Percentiles rank a stretch among this genome's conserved stretches.
Conservation (phyloP, 768 basidiomycete genomes). For the Agaricus blazei region DNA sequence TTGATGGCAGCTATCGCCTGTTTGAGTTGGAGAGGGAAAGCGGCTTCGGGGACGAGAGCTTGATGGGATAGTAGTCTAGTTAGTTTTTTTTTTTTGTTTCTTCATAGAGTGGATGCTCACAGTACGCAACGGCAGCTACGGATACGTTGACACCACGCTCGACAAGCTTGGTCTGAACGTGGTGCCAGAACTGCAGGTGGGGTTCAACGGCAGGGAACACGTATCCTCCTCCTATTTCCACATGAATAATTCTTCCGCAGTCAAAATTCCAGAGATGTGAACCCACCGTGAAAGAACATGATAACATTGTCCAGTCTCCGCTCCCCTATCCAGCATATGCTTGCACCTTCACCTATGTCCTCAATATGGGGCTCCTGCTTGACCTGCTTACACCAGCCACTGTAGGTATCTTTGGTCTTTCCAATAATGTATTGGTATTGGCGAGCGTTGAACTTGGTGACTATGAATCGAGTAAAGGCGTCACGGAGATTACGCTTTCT, state of each 20-base stretch:
- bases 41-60: slow-evolving; percentile 23
- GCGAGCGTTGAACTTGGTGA: neutral
- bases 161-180: slow-evolving; percentile 10
- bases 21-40: slow-evolving; percentile 25
- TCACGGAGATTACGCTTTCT: slow-evolving; percentile 6
- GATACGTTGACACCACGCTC: slow-evolving; percentile 12
- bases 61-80: neutral
- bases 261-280: too few species aligned
- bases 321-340: slow-evolving; percentile 15
- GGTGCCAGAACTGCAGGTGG: slow-evolving; percentile 8
- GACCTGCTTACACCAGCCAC: neutral
- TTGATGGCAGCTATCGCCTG: slow-evolving; percentile 23
- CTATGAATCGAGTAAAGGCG: neutral
- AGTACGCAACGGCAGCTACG: slow-evolving; percentile 15
- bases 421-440: slow-evolving; percentile 1
- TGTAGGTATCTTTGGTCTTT: neutral
- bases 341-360: slow-evolving; percentile 10
- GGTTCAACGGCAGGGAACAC: slow-evolving; percentile 10
- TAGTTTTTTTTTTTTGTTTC: neutral
- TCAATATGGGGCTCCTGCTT: slow-evolving; percentile 3
- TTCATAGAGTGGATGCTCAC: slow-evolving; percentile 5
- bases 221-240: slow-evolving; percentile 15
- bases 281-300: slow-evolving; percentile 16
- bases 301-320: slow-evolving; percentile 14
- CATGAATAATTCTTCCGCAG: neutral